Conservation (phyloP, 257 asterid genomes). For the Ajuga chamaepitys region DNA sequence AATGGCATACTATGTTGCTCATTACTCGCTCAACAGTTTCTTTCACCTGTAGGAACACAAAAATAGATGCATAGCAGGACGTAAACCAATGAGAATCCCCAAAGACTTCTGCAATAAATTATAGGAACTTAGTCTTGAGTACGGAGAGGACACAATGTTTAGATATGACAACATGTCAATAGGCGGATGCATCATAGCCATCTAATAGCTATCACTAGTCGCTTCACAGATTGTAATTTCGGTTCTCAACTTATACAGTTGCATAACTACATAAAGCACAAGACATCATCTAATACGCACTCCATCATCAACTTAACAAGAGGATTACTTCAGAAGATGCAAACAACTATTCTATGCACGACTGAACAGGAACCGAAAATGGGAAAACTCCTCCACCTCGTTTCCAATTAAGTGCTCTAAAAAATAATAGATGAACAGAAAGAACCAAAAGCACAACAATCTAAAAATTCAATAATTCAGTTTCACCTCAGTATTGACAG, state of each 20-base stretch:
- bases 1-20: conserved; percentile 52
- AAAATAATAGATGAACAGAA: not conserved
- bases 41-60: conserved; percentile 31
- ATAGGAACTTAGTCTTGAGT: not conserved
- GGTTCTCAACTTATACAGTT: not conserved
- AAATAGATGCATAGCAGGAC: not conserved
- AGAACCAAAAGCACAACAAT: not conserved
- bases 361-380: not conserved
- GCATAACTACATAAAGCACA: too few relatives aligned
- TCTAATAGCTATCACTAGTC: not conserved
- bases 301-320: not conserved
- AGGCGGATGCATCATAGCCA: not conserved
- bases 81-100: not conserved
- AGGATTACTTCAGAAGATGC: conserved; percentile 3
- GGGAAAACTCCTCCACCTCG: not conserved
- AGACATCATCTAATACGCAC: too few relatives aligned
- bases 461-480: not conserved
- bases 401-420: not conserved
- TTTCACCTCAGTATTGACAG: conserved; percentile 37
- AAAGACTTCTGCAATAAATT: not conserved
- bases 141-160: not conserved
- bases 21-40: conserved; percentile 34
- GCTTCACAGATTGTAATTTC: not conserved
- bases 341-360: not conserved
- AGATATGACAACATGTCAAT: not conserved